Evolutionary conservation across 2,329 filamentous ascomycete species (phyloP), one percentile per base, ranked within the genome.

Genomic region (Colletotrichum salicis): DNA sequence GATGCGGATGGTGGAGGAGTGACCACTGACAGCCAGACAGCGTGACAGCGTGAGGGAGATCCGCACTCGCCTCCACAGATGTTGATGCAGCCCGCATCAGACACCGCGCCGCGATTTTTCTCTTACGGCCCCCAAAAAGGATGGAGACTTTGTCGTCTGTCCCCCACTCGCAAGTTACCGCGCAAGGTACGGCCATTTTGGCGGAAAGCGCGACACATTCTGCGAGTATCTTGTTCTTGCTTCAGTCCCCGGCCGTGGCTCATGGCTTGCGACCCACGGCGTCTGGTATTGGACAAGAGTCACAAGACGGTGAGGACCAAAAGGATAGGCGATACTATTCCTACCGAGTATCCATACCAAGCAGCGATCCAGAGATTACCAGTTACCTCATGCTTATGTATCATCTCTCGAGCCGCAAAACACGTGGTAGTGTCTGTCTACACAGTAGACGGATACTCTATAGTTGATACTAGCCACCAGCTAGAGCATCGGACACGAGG

Each of bases 51-150:
- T 48, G 41, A 48, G 48, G 37, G 31, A 27, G 41, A 57, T 58
- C 57, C 57, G 41, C 58, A 37, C 31, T 54, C n/a, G 51, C 64
- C 22, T 71, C 64, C 58, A 62, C 52, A 62, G 51, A 56, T 48
- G 41, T 27, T 58, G 68, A 68, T 67, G 68, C 58, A 57, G 45
- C 56, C 63, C 35, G 41, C 45, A 33, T 51, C 60, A 37, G 41
- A 52, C 67, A 19, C 45, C 48, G 52, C 27, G 52, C 27, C 12
- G 22, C 22, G 52, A 24, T 29, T 55, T 55, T 64, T 48, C 22
- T 55, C 52, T 56, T 33, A 35, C 65, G 27, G 65, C 69, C 65
- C 69, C 69, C 69, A 69, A 71, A 55, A 69, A 52, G n/a, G 41
- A 59, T 64, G 65, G 69, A 33, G 52, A 51, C 45, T 52, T 19